Conservation (phyloP, 1,139 yeast genomes). For the Taphrina flavorubra region DNA sequence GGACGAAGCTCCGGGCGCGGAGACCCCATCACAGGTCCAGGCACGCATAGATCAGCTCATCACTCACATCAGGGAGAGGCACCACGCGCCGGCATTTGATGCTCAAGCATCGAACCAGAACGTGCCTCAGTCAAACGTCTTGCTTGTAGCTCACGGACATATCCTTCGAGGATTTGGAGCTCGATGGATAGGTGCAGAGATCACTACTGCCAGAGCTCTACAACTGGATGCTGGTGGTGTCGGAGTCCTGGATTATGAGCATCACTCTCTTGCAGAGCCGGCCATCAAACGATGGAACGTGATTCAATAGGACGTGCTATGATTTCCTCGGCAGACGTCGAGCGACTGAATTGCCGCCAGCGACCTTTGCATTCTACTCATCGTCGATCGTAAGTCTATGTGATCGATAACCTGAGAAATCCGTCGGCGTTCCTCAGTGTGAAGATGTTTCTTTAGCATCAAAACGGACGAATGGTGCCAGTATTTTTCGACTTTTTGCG, state of each 20-base stretch:
- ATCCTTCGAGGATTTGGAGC: conserved; percentile 86
- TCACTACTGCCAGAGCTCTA: conserved; percentile 73
- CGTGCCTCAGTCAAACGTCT: conserved; percentile 67
- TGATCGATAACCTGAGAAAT: too few species aligned
- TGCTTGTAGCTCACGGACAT: conserved; percentile 92
- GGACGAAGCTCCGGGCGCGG: conserved; percentile 94
- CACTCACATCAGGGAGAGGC: conserved; percentile 55
- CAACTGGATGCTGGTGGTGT: conserved; percentile 94
- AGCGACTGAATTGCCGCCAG: too few species aligned
- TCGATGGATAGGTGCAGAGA: conserved; percentile 73
- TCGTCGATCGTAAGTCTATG: too few species aligned
- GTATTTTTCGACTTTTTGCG: conserved; percentile 13
- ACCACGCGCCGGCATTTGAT: conserved; percentile 24
- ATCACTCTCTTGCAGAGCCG: conserved; percentile 81
- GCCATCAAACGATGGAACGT: conserved; percentile 57
- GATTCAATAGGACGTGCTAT: conserved; percentile 13
- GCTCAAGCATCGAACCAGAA: conserved; percentile 53
- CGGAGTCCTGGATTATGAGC: conserved; percentile 89
- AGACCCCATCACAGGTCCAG: conserved; percentile 67
- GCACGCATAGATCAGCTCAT: conserved; percentile 73
- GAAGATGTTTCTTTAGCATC: neutral
- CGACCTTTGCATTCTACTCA: too few species aligned
- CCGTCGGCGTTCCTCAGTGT: too few species aligned
- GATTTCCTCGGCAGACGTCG: neutral
- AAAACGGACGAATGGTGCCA: conserved; percentile 32